Conservation (phyloP, 345 rosid genomes). For the Citrus glauca region DNA sequence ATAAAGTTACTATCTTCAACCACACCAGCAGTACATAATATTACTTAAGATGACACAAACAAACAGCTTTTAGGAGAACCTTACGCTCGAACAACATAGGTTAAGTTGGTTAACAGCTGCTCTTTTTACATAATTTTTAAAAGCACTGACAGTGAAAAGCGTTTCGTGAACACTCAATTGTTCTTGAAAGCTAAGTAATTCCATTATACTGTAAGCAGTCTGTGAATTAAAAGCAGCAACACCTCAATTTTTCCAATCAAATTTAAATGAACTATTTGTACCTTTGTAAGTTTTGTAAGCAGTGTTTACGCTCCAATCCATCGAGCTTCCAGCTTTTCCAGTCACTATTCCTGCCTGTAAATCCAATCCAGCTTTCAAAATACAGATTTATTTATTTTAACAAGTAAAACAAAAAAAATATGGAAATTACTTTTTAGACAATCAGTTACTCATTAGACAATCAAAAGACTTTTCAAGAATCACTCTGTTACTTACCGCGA, state of each 20-base stretch:
- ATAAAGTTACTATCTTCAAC: background rate
- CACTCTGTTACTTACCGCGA: constrained; percentile 10
- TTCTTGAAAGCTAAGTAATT: no score
- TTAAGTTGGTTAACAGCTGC: no score
- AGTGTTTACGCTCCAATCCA: constrained; percentile 84
- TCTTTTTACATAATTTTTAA: no score
- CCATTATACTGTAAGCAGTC: no score
- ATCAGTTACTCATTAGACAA: background rate
- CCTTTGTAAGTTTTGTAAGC: constrained; percentile 86
- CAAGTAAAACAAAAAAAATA: no score
- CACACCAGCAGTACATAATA: no score
- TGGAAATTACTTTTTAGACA: background rate
- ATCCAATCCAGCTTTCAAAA: background rate
- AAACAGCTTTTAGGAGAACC: background rate
- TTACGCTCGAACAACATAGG: background rate
- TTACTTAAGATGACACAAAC: background rate
- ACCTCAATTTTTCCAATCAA: background rate
- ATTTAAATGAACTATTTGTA: constrained; percentile 1
- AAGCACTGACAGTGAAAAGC: no score
- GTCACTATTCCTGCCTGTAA: constrained; percentile 21
- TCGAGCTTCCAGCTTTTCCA: constrained; percentile 37
- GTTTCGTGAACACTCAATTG: no score
- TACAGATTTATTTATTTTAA: background rate
- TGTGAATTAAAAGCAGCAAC: no score
- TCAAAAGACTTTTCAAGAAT: background rate